Evolutionary conservation across 345 rosid species (phyloP).

Genomic region (Abelmoschus esculentus): DNA sequence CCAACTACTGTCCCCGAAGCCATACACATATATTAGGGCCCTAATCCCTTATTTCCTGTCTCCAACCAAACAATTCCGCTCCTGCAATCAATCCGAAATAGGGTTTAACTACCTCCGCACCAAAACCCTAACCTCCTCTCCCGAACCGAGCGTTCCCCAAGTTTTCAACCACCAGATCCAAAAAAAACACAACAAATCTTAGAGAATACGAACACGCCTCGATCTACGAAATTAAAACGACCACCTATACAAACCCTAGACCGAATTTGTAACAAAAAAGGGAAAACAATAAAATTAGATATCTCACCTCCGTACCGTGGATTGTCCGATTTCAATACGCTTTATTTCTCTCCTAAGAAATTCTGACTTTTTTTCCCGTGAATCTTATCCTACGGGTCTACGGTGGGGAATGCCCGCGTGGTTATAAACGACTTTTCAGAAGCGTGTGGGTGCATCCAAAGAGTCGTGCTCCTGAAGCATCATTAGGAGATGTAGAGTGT

Average conservation of each 20-base stretch:
- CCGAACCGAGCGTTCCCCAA: background rate
- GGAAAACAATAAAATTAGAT: background rate
- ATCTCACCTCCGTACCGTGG: slow-evolving; percentile 7
- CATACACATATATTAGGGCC: slow-evolving; percentile 63
- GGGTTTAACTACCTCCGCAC: slow-evolving; percentile 3
- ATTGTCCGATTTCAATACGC: slow-evolving; percentile 19
- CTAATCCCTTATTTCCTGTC: slow-evolving; percentile 22
- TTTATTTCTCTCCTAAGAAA: background rate
- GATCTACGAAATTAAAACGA: slow-evolving; percentile 6
- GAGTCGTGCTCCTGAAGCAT: slow-evolving; percentile 23
- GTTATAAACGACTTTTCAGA: background rate
- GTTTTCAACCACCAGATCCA: background rate
- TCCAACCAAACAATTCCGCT: slow-evolving; percentile 10
- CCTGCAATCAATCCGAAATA: background rate
- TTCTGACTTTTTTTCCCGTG: too few relatives aligned
- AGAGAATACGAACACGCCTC: background rate
- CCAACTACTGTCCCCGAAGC: slow-evolving; percentile 80
- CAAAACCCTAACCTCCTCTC: slow-evolving; percentile 16
- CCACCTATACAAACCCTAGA: background rate
- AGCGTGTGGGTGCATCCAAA: slow-evolving; percentile 29
- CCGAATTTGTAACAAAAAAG: background rate
- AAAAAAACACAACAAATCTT: background rate
- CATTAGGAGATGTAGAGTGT: background rate
- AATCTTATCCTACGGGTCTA: too few relatives aligned
- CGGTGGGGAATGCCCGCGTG: too few relatives aligned